Conservation (phyloP, 768 basidiomycete genomes). For the Leucosporidium creatinivorum region DNA sequence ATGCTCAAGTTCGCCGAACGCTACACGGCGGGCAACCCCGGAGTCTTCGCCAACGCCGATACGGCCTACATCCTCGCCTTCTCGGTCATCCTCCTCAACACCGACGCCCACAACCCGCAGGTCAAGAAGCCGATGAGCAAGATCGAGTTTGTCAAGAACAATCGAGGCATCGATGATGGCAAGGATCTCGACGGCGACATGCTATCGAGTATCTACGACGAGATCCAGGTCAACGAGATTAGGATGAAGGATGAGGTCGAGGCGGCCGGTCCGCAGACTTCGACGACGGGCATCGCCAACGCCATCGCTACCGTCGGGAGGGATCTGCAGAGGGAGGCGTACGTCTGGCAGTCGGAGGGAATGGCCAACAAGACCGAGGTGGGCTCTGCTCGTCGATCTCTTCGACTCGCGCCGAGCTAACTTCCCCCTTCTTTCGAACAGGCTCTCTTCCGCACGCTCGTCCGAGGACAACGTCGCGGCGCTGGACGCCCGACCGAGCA, state of each 20-base stretch:
- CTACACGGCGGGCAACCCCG: slow-evolving; percentile 81
- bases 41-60: slow-evolving; percentile 89
- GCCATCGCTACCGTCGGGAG: slow-evolving; percentile 82
- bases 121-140: slow-evolving; percentile 92
- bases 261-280: slow-evolving; percentile 39
- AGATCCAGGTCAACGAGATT: slow-evolving; percentile 86
- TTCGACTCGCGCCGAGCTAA: not conserved
- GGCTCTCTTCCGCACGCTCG: slow-evolving; percentile 88
- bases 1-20: slow-evolving; percentile 99
- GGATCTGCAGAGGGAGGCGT: slow-evolving; percentile 92
- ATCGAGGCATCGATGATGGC: slow-evolving; percentile 90
- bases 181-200: slow-evolving; percentile 80
- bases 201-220: slow-evolving; percentile 71
- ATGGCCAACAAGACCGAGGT: slow-evolving; percentile 98
- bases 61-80: slow-evolving; percentile 92
- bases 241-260: slow-evolving; percentile 98
- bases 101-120: slow-evolving; percentile 92
- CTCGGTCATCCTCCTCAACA: slow-evolving; percentile 92
- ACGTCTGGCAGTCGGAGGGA: slow-evolving; percentile 86
- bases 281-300: slow-evolving; percentile 63
- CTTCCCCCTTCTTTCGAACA: slow-evolving; percentile 37
- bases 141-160: slow-evolving; percentile 84
- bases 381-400: slow-evolving; percentile 19
- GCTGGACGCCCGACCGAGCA: slow-evolving; percentile 51
- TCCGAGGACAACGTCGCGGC: slow-evolving; percentile 81